These are phyloP conservation scores for Corymbia citriodora DNA, from an alignment of 441 rosid genomes.

Conservation along the genomic window DNA sequence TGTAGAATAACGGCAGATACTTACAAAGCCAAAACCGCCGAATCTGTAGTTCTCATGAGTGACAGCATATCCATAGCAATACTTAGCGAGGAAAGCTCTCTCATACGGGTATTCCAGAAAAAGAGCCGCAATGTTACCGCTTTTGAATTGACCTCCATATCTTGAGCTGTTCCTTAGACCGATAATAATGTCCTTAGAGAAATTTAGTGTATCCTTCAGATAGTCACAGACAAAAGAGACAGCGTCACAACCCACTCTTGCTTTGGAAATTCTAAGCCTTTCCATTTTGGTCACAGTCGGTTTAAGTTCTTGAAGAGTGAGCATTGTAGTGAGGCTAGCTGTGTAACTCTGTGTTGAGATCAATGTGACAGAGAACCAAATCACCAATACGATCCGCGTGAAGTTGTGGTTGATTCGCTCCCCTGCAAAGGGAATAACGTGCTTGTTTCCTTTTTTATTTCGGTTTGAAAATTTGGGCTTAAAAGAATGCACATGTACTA, in stretches of 20 bases:
- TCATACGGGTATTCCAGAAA: constrained; percentile 26
- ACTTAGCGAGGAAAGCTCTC: constrained; percentile 21
- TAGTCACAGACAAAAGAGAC: constrained; percentile 20
- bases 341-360: constrained; percentile 16
- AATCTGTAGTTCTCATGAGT: constrained; percentile 18
- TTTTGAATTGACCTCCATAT: constrained; percentile 9
- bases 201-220: constrained; percentile 3
- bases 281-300: constrained; percentile 18
- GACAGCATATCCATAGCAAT: constrained; percentile 22
- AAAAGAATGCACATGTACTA: neutral
- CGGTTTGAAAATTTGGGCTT: neutral
- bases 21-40: constrained; percentile 24
- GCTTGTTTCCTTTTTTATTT: neutral
- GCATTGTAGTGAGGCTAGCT: constrained; percentile 21
- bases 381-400: constrained; percentile 15
- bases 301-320: constrained; percentile 18
- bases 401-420: constrained; percentile 13
- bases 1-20: neutral
- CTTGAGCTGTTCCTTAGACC: constrained; percentile 1
- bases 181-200: neutral
- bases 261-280: constrained; percentile 18
- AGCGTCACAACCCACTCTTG: constrained; percentile 21
- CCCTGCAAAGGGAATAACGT: constrained; percentile 10
- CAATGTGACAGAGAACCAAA: constrained; percentile 22
- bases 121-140: constrained; percentile 13